Base-by-base conservation (phyloP, 108 stramenopile species). In the Chaetoceros tenuissimus region DNA sequence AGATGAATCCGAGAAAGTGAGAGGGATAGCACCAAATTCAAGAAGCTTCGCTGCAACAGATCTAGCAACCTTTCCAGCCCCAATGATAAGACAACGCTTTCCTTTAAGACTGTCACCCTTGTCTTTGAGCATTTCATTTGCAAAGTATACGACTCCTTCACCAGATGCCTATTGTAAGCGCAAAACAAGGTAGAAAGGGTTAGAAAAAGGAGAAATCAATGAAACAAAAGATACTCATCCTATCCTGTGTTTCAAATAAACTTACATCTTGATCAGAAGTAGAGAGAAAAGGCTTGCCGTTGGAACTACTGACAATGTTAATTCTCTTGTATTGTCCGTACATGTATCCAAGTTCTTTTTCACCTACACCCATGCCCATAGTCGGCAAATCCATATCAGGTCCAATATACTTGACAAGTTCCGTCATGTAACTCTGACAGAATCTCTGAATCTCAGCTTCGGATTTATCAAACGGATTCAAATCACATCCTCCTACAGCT, bases 261-360 rank as follows among this genome's bases (percentile, higher is more conserved):
- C 70, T 61, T 50, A 72, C 71, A 31, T 72, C 28, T 19, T 48
- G 73, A 48, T 60, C 52, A 48, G 64, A 54, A 57, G 31, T 48
- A 13, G 77, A 73, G 57, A 85, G 59, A 51, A 92, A 81, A 31
- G 69, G 64, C 10, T 69, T 67, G n/a, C 79, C 77, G 2, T 57
- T 57, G 23, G 55, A 62, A n/a, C 78, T 72, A 31, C 51, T 64
- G 65, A 75, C 73, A 2, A 64, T 48, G 58, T 81, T 84, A 64
- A 96, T 91, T 34, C 96, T 81, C 78, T 99, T 99, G 90, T 97
- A 99, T 74, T 97, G 96, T 25, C 98, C 98, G 68, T 80, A 96
- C 54, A 99, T 64, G 66, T 93, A 99, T 50, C 96, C 96, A 57
- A 97, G 75, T 79, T 97, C 96, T 47, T 84, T 82, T 29, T 74